Evolutionary conservation across 257 asterid genomes (phyloP).

Genomic region (Solanum sparsipilum): DNA sequence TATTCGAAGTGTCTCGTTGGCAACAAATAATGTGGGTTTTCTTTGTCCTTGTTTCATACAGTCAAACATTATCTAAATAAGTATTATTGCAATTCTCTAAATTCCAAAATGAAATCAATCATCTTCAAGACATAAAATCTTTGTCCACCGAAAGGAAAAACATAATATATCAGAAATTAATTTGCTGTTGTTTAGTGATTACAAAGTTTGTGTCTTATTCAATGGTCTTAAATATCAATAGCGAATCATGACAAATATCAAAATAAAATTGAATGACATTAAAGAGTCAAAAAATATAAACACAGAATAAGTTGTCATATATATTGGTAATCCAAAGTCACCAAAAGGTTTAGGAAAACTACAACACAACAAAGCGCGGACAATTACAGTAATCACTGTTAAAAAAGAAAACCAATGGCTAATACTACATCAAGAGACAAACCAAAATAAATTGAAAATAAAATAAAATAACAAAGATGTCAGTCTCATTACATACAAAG

Average conservation of each 20-base stretch:
- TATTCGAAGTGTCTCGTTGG: neutral
- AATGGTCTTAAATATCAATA: neutral
- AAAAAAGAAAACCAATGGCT: neutral
- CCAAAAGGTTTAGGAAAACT: neutral
- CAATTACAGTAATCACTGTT: neutral
- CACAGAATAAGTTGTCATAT: neutral
- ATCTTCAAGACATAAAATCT: neutral
- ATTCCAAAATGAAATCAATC: neutral
- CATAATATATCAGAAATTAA: neutral
- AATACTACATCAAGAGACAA: neutral
- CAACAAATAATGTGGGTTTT: neutral
- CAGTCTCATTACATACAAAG: constrained; percentile 27
- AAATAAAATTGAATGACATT: too few relatives aligned
- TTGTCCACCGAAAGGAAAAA: neutral
- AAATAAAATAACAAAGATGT: constrained; percentile 9
- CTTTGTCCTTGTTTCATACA: neutral
- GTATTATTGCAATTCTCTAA: neutral
- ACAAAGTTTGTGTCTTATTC: neutral
- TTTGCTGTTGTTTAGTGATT: neutral
- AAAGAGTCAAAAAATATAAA: neutral
- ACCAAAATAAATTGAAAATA: neutral
- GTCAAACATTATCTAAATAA: neutral
- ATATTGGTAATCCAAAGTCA: neutral
- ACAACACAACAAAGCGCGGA: neutral
- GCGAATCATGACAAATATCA: neutral